Percentiles rank a stretch among this genome's conserved stretches.
phyloP scores from a whole-genome alignment of 495 filamentous ascomycete species.

The Xylaria cubensis region DNA sequence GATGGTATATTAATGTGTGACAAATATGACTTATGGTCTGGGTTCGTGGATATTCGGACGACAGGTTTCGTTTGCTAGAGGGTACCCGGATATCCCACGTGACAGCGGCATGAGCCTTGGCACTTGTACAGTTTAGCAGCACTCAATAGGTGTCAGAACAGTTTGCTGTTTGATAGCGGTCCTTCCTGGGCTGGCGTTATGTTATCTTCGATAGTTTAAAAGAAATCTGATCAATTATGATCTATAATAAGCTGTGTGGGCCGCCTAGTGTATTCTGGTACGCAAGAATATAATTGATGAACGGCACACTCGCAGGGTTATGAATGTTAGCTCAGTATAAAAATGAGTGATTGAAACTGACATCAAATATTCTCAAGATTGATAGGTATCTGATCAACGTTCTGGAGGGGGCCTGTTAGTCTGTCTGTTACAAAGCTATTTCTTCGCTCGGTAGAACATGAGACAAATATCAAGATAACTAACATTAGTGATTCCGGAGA shows the following conservation, averaged over 20 bases:
- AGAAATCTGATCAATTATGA: neutral
- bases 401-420: too few relatives aligned
- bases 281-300: neutral
- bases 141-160: conserved; percentile 6
- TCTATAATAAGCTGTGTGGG: neutral
- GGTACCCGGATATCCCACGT: neutral
- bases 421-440: too few relatives aligned
- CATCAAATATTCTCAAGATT: too few relatives aligned
- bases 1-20: conserved; percentile 25
- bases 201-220: neutral
- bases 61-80: neutral
- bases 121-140: conserved; percentile 18
- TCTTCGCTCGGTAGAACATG: too few relatives aligned
- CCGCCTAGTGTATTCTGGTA: neutral
- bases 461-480: too few relatives aligned
- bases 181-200: conserved; percentile 9
- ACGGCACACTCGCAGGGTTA: neutral
- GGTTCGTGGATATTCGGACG: conserved; percentile 16
- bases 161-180: neutral
- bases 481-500: too few relatives aligned
- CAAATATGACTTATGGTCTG: conserved; percentile 5
- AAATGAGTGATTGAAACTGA: too few relatives aligned
- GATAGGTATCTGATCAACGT: too few relatives aligned
- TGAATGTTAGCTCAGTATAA: too few relatives aligned
- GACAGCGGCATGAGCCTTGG: neutral